Conservation (phyloP, 2,329 filamentous ascomycete genomes). For the Pestalotiopsis sp. region DNA sequence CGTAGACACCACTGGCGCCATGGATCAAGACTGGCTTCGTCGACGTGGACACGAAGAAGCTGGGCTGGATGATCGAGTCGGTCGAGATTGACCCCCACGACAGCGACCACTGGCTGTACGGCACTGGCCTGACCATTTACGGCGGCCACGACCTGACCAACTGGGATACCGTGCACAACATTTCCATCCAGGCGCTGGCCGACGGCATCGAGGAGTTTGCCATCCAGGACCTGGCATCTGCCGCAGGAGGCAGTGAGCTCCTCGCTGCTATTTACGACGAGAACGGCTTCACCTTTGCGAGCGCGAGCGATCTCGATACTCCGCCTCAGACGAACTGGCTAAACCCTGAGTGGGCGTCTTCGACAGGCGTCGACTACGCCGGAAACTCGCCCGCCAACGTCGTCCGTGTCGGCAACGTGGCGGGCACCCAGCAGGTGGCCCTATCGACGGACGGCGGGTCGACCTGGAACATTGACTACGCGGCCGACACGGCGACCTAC, state of each 20-base stretch:
- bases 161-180: conserved; percentile 53
- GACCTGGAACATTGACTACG: conserved; percentile 51
- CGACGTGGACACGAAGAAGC: conserved; percentile 47
- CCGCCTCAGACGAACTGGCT: conserved; percentile 49
- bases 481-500: conserved; percentile 43
- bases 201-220: conserved; percentile 59
- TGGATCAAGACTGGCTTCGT: conserved; percentile 57
- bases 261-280: conserved; percentile 55
- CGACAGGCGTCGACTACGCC: conserved; percentile 51
- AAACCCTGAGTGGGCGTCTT: conserved; percentile 47
- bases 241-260: conserved; percentile 52
- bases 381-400: conserved; percentile 48
- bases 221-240: conserved; percentile 50
- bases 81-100: conserved; percentile 61
- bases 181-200: conserved; percentile 53
- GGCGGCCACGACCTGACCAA: conserved; percentile 57
- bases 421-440: conserved; percentile 47
- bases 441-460: conserved; percentile 53
- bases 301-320: conserved; percentile 38
- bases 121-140: conserved; percentile 59
- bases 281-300: conserved; percentile 52
- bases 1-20: conserved; percentile 47
- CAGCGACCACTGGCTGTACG: conserved; percentile 63
- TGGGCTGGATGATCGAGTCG: conserved; percentile 65
- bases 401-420: conserved; percentile 51